Conservation (phyloP, 768 basidiomycete species). For the Suillus cothurnatus region DNA sequence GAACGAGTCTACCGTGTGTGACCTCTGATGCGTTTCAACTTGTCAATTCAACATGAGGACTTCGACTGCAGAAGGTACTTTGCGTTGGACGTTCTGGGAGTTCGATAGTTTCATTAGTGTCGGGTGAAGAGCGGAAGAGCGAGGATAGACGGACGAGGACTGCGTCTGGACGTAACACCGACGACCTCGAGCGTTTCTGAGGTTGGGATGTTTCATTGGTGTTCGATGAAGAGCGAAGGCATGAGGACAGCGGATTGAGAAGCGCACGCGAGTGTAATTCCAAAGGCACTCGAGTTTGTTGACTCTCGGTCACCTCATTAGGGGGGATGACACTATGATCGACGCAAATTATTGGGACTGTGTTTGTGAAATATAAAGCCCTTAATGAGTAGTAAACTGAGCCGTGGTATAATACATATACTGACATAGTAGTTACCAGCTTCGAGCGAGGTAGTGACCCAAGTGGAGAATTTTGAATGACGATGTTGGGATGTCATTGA, state of each 20-base stretch:
- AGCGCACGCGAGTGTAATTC: background rate
- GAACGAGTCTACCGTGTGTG: background rate
- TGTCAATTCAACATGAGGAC: background rate
- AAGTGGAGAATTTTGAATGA: background rate
- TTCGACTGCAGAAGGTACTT: background rate
- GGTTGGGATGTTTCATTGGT: background rate
- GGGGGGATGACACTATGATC: background rate
- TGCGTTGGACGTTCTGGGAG: background rate
- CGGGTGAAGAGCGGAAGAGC: background rate
- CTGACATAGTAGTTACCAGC: background rate
- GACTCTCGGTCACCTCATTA: too few relatives aligned
- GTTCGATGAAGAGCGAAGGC: background rate
- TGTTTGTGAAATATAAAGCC: background rate
- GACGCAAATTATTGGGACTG: background rate
- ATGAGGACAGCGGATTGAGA: background rate
- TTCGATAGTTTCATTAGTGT: background rate
- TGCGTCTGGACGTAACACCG: background rate
- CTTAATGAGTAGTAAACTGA: background rate
- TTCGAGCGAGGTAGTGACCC: background rate
- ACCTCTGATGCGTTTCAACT: background rate
- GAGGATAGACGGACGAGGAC: background rate
- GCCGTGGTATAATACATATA: background rate
- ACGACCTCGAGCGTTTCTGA: background rate
- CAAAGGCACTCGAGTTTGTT: too few relatives aligned
- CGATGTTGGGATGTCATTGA: background rate